These are phyloP conservation scores for Pelargonium cotyledonis DNA, from an alignment of 441 rosid species.

Conservation along the genomic window DNA sequence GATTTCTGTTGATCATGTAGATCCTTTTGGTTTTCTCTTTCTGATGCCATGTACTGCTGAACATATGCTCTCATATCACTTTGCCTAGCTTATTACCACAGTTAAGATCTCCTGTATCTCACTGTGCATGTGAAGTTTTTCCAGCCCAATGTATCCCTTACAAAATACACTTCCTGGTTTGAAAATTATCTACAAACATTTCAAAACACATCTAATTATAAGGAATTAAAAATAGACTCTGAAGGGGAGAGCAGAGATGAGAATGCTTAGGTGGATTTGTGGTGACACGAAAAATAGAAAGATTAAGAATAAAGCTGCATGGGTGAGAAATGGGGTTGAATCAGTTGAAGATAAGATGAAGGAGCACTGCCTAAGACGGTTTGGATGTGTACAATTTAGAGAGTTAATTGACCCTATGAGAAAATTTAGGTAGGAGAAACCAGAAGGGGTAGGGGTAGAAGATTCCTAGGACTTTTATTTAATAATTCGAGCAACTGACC, in stretches of 20 bases:
- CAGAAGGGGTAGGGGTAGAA: too few species aligned
- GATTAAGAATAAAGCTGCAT: too few species aligned
- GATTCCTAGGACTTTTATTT: too few species aligned
- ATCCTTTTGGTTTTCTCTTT: slow-evolving; percentile 4
- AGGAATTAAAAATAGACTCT: neutral
- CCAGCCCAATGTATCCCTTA: neutral
- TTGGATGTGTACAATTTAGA: too few species aligned
- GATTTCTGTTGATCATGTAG: neutral
- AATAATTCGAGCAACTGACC: too few species aligned
- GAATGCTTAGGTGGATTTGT: too few species aligned
- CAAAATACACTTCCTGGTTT: neutral
- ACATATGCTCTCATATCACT: slow-evolving; percentile 3
- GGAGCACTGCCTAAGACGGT: too few species aligned
- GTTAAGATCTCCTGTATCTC: neutral
- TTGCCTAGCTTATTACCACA: neutral
- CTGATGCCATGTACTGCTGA: slow-evolving; percentile 1
- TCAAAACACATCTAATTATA: neutral
- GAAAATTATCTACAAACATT: neutral
- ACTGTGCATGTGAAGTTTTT: neutral
- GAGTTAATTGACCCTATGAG: too few species aligned
- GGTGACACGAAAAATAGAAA: too few species aligned
- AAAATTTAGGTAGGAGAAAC: too few species aligned
- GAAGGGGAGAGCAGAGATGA: neutral
- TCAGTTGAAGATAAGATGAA: too few species aligned
- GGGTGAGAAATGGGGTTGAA: too few species aligned